These are phyloP conservation scores for Naganishia vaughanmartiniae DNA, from an alignment of 768 basidiomycete species.

Conservation along the genomic window DNA sequence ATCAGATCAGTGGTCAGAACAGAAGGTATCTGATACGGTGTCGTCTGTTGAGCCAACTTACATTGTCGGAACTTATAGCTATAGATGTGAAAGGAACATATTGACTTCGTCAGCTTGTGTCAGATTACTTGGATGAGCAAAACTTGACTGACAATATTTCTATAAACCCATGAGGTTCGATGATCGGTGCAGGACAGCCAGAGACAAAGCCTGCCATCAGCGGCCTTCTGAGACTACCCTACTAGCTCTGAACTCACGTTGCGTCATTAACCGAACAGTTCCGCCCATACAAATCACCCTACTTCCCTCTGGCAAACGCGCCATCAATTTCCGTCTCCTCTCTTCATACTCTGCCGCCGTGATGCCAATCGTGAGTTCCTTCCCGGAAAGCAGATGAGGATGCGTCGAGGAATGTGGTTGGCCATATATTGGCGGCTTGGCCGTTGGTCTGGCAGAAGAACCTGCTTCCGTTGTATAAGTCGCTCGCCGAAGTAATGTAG, in stretches of 20 bases:
- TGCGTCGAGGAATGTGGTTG: constrained; percentile 77
- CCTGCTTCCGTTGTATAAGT: background rate
- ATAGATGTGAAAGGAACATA: constrained; percentile 27
- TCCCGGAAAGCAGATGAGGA: constrained; percentile 67
- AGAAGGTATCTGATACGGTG: background rate
- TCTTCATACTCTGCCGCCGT: constrained; percentile 70
- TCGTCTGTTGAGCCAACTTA: constrained; percentile 19
- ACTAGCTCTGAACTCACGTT: constrained; percentile 67
- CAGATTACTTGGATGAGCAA: constrained; percentile 2
- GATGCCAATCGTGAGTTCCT: constrained; percentile 78
- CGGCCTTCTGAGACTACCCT: background rate
- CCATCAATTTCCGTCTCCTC: constrained; percentile 69
- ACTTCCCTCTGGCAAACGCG: constrained; percentile 67
- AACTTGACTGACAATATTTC: constrained; percentile 69
- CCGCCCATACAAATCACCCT: constrained; percentile 75
- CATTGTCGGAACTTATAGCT: constrained; percentile 93
- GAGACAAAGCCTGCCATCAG: background rate
- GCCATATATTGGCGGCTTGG: constrained; percentile 73
- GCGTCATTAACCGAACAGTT: constrained; percentile 56
- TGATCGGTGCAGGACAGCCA: background rate
- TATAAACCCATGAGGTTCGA: constrained; percentile 48
- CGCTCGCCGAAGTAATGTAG: background rate
- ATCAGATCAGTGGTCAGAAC: background rate
- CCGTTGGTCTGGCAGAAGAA: background rate
- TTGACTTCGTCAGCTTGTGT: constrained; percentile 8